Base-by-base conservation (phyloP, 2,329 filamentous ascomycete species). In the Sporothrix humicola region DNA sequence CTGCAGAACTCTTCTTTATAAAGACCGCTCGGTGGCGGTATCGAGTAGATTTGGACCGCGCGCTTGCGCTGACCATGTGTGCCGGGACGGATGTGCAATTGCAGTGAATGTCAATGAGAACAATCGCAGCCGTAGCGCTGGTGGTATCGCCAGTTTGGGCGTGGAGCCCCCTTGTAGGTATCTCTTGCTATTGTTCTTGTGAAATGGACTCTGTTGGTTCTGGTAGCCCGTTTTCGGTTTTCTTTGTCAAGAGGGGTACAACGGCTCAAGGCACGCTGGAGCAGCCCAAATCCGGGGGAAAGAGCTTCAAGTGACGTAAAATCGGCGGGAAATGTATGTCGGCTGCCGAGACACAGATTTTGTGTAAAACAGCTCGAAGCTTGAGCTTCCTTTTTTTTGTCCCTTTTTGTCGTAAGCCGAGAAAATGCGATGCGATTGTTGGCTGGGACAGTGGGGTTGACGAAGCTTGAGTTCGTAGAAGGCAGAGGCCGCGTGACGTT, bases 11-110 rank as follows among this genome's bases (percentile, higher is more conserved):
- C 37, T 56, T 76, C 37, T 75, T 77, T 76, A 73, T 76, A 75
- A 77, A 77, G 59, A 77, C 75, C 7, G 76, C 77, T 37, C 76
- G 75, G 68, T 73, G 73, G 69, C 76, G 74, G 58, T 76, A 74
- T 65, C 74, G 66, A 37, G 73, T 69, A 17, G 76, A 15, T 61
- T 59, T 63, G 4, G 72, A 52, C 72, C 74, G 65, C n/a, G 48
- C 72, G 20, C 66, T 73, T 48, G 59, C 50, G 56, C 72, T 66
- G 17, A 72, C 68, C 75, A 76, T 76, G 75, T 73, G 73, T 66
- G 46, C 42, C 48, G 56, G 66, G 26, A 31, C 46, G 12, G 66
- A 23, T 37, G n/a, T 15, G 66, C 44, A 13, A 37, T 37, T 37
- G 31, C 2, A 37, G 31, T 37, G 31, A 37, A 37, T 37, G 46